A percentile compares a stretch with the other conserved stretches of the same genome.
phyloP scores from a whole-genome alignment of 140 eudicot species.

The Cichorium intybus region DNA sequence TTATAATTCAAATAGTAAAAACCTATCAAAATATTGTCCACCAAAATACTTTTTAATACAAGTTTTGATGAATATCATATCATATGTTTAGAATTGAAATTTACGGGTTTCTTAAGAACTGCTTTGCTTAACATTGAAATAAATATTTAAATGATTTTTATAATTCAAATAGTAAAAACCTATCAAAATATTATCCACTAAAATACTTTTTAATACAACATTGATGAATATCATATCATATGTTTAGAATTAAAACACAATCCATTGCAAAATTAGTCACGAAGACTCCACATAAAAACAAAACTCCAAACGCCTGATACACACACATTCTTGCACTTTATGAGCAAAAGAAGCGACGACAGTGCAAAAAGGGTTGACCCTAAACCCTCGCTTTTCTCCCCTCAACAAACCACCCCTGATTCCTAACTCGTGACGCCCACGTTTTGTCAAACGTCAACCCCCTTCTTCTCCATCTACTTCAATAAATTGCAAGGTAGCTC shows the following conservation, averaged over 20 bases:
- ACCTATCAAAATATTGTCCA: too few species aligned
- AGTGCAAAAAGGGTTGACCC: conserved; percentile 35
- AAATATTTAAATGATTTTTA: too few species aligned
- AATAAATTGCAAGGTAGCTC: background rate
- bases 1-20: too few species aligned
- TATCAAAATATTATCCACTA: too few species aligned
- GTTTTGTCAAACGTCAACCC: conserved; percentile 27
- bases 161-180: too few species aligned
- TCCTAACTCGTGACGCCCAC: conserved; percentile 31
- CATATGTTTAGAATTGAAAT: too few species aligned
- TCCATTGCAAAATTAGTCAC: too few species aligned
- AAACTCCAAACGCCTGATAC: background rate
- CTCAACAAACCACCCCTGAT: background rate
- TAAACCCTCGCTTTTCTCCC: background rate
- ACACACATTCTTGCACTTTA: conserved; percentile 2
- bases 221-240: background rate
- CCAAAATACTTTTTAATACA: too few species aligned
- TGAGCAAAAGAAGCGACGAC: conserved; percentile 18
- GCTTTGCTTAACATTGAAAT: too few species aligned
- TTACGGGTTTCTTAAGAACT: too few species aligned
- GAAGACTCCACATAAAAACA: background rate
- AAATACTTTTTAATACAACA: too few species aligned
- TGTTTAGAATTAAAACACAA: background rate
- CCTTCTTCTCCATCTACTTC: background rate
- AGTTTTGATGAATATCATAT: too few species aligned